Percentiles rank a stretch among this genome's conserved stretches.
Evolutionary conservation across 106 monocot species (phyloP).

Genomic region (Acanthochlamys bracteata): DNA sequence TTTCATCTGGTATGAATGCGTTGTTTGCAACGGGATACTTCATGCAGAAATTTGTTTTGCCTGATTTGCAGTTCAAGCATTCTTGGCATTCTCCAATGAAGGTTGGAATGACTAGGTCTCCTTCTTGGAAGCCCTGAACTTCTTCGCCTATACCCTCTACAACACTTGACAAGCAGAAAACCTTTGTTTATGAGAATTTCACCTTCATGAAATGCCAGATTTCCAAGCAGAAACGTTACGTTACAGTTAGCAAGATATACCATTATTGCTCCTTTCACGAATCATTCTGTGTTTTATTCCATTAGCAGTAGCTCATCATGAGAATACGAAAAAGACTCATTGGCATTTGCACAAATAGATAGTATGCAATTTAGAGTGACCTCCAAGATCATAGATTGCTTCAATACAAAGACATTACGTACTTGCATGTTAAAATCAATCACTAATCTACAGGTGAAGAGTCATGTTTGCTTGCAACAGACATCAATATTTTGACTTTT

Average conservation of each 20-base stretch:
- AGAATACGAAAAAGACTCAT: not conserved
- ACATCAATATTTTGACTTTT: too few relatives aligned
- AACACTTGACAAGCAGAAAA: not conserved
- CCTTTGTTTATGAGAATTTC: not conserved
- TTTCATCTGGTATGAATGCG: constrained; percentile 5
- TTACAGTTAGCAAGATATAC: too few relatives aligned
- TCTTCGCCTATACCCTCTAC: constrained; percentile 14
- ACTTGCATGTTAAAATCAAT: too few relatives aligned
- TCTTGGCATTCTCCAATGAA: constrained; percentile 2
- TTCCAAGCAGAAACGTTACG: too few relatives aligned
- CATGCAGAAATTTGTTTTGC: constrained; percentile 5
- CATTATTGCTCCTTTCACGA: too few relatives aligned
- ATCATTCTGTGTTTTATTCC: too few relatives aligned
- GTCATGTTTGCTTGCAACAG: too few relatives aligned
- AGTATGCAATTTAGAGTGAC: too few relatives aligned
- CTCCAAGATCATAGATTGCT: too few relatives aligned
- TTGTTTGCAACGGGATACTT: not conserved
- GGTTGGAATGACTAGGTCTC: constrained; percentile 4
- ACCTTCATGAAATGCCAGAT: too few relatives aligned
- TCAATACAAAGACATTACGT: too few relatives aligned
- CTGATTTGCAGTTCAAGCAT: constrained; percentile 1
- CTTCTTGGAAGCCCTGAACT: constrained; percentile 5
- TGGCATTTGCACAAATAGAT: not conserved
- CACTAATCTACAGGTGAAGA: too few relatives aligned
- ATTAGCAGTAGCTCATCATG: not conserved